Evolutionary conservation across 1,139 yeast species (phyloP).

Genomic region (Nakaseomyces nivariensis): DNA sequence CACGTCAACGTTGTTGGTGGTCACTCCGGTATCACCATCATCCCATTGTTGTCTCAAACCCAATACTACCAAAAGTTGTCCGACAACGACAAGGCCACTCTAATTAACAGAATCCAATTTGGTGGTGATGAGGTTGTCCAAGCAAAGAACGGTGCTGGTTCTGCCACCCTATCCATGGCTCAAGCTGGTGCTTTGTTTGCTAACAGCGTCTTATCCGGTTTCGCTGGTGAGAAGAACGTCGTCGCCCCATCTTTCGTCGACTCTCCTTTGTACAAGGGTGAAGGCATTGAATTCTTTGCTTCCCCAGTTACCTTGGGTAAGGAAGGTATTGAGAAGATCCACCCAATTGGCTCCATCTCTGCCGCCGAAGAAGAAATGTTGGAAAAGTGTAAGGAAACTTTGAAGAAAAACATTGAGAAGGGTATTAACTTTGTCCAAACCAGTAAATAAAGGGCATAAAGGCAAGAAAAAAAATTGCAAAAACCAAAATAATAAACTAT

Average conservation of each 20-base stretch:
- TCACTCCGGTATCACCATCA: constrained; percentile 97
- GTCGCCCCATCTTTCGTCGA: constrained; percentile 76
- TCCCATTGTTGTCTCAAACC: constrained; percentile 79
- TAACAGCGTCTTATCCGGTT: constrained; percentile 71
- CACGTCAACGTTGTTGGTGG: constrained; percentile 87
- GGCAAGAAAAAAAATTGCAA: background rate
- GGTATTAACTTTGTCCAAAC: constrained; percentile 50
- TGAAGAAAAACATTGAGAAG: constrained; percentile 62
- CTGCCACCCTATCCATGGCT: constrained; percentile 98
- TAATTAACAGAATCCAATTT: constrained; percentile 89
- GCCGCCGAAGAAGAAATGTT: constrained; percentile 66
- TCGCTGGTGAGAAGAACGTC: constrained; percentile 57
- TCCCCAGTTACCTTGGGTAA: constrained; percentile 85
- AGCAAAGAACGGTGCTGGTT: constrained; percentile 98
- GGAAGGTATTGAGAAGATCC: constrained; percentile 76
- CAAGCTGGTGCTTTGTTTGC: constrained; percentile 96
- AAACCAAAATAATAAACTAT: background rate
- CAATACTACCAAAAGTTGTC: constrained; percentile 42
- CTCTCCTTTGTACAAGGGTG: constrained; percentile 71
- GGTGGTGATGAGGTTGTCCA: constrained; percentile 99
- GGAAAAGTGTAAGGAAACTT: constrained; percentile 73
- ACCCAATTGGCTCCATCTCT: constrained; percentile 48
- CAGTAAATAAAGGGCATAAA: constrained; percentile 4
- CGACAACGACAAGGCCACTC: constrained; percentile 51
- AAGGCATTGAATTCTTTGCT: constrained; percentile 87